These are phyloP conservation scores for Osmanthus fragrans DNA, from an alignment of 257 asterid species.

Conservation along the genomic window DNA sequence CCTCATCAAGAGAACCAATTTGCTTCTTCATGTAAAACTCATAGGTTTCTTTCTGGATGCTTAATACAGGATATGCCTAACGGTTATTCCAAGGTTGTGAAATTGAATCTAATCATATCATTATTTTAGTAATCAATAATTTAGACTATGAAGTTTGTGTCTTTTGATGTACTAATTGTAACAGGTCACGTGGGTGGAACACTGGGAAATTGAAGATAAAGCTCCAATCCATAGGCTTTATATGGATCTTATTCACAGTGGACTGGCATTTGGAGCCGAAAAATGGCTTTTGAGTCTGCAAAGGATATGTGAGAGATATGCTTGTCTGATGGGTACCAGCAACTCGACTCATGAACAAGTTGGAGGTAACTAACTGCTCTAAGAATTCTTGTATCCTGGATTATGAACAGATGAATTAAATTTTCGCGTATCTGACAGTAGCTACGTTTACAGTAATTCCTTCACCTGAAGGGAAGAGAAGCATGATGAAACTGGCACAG, in stretches of 20 bases:
- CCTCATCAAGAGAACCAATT: slow-evolving; percentile 64
- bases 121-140: background rate
- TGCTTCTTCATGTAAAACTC: slow-evolving; percentile 53
- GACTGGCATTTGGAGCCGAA: slow-evolving; percentile 88
- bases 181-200: slow-evolving; percentile 94
- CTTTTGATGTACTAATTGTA: background rate
- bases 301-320: slow-evolving; percentile 77
- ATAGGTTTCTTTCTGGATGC: slow-evolving; percentile 88
- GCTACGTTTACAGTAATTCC: slow-evolving; percentile 50
- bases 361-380: slow-evolving; percentile 50
- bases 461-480: slow-evolving; percentile 76
- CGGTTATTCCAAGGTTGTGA: slow-evolving; percentile 87
- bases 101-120: background rate
- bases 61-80: slow-evolving; percentile 94
- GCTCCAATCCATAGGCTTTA: slow-evolving; percentile 57
- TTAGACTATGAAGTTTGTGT: background rate
- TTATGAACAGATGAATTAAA: background rate
- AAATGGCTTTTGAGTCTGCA: slow-evolving; percentile 86
- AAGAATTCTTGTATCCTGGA: background rate
- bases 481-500: slow-evolving; percentile 89
- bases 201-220: slow-evolving; percentile 85
- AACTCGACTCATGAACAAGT: slow-evolving; percentile 68
- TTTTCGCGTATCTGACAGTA: background rate
- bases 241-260: slow-evolving; percentile 70
- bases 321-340: slow-evolving; percentile 68